A percentile compares a stretch with the other conserved stretches of the same genome.
Conservation (phyloP, 352 stramenopile species). For the Hyaloperonospora brassicae region DNA sequence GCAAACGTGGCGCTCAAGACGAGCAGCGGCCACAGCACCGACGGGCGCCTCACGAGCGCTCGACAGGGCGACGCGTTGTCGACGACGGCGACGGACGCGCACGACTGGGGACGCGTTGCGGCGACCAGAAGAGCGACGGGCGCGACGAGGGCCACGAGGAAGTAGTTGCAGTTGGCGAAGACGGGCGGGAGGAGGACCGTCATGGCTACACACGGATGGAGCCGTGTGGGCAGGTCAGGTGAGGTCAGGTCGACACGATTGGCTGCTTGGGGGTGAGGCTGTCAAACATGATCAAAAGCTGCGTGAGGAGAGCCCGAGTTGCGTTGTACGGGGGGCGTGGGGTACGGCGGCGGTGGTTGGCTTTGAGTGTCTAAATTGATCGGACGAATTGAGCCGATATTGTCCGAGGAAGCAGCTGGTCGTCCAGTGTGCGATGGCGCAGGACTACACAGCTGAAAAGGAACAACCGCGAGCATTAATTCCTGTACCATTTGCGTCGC, state of each 20-base stretch:
- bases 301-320: background rate
- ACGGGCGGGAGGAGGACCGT: slow-evolving; percentile 62
- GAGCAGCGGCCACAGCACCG: slow-evolving; percentile 41
- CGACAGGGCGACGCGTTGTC: slow-evolving; percentile 10
- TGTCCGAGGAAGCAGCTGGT: too few species aligned
- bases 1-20: slow-evolving; percentile 21
- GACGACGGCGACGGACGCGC: slow-evolving; percentile 11
- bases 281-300: too few species aligned
- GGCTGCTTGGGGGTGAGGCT: too few species aligned
- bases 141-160: slow-evolving; percentile 34
- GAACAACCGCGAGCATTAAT: too few species aligned
- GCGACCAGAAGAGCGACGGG: slow-evolving; percentile 22
- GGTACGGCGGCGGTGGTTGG: too few species aligned
- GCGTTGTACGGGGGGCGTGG: background rate
- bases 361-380: too few species aligned
- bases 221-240: too few species aligned
- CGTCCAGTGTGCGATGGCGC: too few species aligned
- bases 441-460: too few species aligned
- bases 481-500: too few species aligned
- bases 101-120: slow-evolving; percentile 38
- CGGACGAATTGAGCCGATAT: too few species aligned
- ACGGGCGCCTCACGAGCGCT: slow-evolving; percentile 14
- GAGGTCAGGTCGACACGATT: too few species aligned
- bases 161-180: slow-evolving; percentile 61
- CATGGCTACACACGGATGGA: slow-evolving; percentile 21